Evolutionary conservation across 305 asterid genomes (phyloP).

Genomic region (Ilex paraguariensis): DNA sequence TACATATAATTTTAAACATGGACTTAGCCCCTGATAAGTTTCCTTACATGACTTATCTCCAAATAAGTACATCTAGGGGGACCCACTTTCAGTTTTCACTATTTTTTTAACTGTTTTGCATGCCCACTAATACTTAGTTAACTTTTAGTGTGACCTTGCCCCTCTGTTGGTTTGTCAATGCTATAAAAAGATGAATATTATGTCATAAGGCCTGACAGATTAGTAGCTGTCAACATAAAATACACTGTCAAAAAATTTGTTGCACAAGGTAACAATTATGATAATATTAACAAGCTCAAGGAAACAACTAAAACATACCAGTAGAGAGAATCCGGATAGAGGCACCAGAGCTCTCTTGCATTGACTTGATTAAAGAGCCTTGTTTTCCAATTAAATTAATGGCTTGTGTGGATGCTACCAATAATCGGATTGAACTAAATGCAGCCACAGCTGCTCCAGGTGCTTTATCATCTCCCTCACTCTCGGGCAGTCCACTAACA

Average conservation of each 20-base stretch:
- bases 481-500: conserved; percentile 54
- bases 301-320: conserved; percentile 31
- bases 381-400: conserved; percentile 79
- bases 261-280: neutral
- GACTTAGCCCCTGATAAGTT: no score
- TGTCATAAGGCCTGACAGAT: no score
- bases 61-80: no score
- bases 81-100: no score
- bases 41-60: no score
- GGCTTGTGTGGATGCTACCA: conserved; percentile 72
- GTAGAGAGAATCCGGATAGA: conserved; percentile 65
- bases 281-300: conserved; percentile 3
- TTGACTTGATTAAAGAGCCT: conserved; percentile 74
- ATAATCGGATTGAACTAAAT: conserved; percentile 44
- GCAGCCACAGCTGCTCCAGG: conserved; percentile 35
- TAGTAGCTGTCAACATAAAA: conserved; percentile 3
- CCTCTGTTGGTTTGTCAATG: no score
- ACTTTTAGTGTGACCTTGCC: no score
- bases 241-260: neutral
- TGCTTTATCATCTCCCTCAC: conserved; percentile 36
- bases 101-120: no score
- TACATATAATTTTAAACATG: no score
- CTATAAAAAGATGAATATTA: no score
- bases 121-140: no score
- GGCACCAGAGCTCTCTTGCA: conserved; percentile 72